Base-by-base conservation (phyloP, 108 stramenopile genomes). In the Aurantiochytrium sp. region DNA sequence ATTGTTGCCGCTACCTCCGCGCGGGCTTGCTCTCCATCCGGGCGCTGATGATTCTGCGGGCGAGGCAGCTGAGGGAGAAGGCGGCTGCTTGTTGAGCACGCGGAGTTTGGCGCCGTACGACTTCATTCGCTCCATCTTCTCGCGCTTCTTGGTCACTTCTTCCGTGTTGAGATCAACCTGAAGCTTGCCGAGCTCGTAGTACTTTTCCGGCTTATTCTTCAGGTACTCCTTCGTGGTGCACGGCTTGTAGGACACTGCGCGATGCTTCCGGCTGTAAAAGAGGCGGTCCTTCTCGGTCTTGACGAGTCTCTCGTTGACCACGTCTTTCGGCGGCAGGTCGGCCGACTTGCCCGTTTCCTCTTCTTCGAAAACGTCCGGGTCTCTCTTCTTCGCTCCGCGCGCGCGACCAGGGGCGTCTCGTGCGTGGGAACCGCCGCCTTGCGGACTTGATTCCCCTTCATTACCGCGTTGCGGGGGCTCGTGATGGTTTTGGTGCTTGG, bases 101-200 rank as follows among this genome's bases (percentile, higher is more conserved):
- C 59, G 54, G 24, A 90, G 53, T 17, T 91, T 55, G 15, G 27
- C 24, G 8, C 87, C 48, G 68, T 88, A 91, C 27, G 69, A 89
- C 81, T 91, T 91, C 30, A 91, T 86, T 4, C 81, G 52, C 50
- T 87, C 54, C 5, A 48, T 30, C 48, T 91, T 91, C 27, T 39
- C 53, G 30, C 91, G 65, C 52, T 90, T 90, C 19, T 54, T 87
- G 30, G 85, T 42, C 3, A 91, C 55, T 30, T 88, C 91, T 4
- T 88, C 87, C 6, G 89, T 90, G n/a, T 88, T 88, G 8, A 91
- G 65, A 86, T 91, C 89, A 3, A 73, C 87, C 53, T 88, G 87
- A 22, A 89, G 87, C 68, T 88, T 90, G 21, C 87, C 87, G 12
- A 90, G 41, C 68, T 90, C 91, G 10, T 88, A 52, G 69, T 91